Evolutionary conservation across 1,284 basidiomycete genomes (phyloP).

Genomic region (Sporisorium sorghi): DNA sequence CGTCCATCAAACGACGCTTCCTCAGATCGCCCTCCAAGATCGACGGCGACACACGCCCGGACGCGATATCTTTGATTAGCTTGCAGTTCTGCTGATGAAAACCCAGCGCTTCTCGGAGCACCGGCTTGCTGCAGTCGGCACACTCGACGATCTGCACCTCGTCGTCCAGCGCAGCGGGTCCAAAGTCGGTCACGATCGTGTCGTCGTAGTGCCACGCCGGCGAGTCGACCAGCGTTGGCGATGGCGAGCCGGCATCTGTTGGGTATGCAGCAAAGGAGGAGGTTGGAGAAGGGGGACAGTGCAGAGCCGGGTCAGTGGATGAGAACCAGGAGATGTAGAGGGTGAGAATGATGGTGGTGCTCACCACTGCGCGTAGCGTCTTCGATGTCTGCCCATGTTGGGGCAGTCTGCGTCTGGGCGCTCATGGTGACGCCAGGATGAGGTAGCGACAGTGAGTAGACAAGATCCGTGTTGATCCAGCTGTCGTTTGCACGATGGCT

Average conservation of each 20-base stretch:
- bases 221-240: slow-evolving; percentile 24
- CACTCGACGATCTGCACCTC: slow-evolving; percentile 62
- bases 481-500: too few relatives aligned
- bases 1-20: slow-evolving; percentile 49
- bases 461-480: too few relatives aligned
- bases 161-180: slow-evolving; percentile 60
- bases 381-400: slow-evolving; percentile 51
- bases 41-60: slow-evolving; percentile 56
- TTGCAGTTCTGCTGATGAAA: slow-evolving; percentile 63
- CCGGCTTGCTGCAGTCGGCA: slow-evolving; percentile 53
- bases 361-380: slow-evolving; percentile 49
- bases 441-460: too few relatives aligned
- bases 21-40: slow-evolving; percentile 51
- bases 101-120: slow-evolving; percentile 53
- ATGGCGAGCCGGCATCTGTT: slow-evolving; percentile 37
- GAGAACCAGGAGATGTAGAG: background rate
- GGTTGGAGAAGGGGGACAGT: background rate
- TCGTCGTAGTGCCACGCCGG: slow-evolving; percentile 63
- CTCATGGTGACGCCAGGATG: slow-evolving; percentile 6
- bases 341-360: background rate
- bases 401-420: slow-evolving; percentile 9
- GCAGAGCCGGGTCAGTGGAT: slow-evolving; percentile 7
- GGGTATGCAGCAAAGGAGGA: background rate
- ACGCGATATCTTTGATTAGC: slow-evolving; percentile 53
- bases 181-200: slow-evolving; percentile 65